phyloP scores from a whole-genome alignment of 2,329 filamentous ascomycete genomes.

The Alternaria tenuissima region DNA sequence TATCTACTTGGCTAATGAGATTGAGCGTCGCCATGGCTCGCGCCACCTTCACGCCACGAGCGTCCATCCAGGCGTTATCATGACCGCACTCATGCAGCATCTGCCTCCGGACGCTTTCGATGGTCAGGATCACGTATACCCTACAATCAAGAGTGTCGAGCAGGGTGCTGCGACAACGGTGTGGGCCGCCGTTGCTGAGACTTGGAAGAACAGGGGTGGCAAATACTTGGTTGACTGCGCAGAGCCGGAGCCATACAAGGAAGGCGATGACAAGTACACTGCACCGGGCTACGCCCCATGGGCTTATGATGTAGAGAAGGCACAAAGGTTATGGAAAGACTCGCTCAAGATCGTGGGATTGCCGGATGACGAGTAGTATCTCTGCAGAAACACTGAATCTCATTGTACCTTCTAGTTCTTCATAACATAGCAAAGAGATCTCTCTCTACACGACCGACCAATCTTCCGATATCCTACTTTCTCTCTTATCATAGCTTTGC shows the following conservation, averaged over 20 bases:
- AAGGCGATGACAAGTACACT: conserved; percentile 21
- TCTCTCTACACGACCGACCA: too few species aligned
- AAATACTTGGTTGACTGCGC: conserved; percentile 54
- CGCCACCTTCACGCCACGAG: conserved; percentile 56
- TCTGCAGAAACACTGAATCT: neutral
- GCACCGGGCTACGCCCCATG: conserved; percentile 32
- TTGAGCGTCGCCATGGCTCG: conserved; percentile 58
- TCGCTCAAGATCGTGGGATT: conserved; percentile 13
- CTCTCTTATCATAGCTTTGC: neutral
- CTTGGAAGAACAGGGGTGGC: conserved; percentile 58
- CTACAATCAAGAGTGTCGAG: conserved; percentile 33
- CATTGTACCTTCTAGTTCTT: too few species aligned
- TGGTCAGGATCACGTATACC: conserved; percentile 8
- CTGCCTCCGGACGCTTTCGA: conserved; percentile 3
- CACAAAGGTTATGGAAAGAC: conserved; percentile 40
- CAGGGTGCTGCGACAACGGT: conserved; percentile 61
- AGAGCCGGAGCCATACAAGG: conserved; percentile 21
- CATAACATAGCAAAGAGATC: too few species aligned
- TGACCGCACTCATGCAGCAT: conserved; percentile 38
- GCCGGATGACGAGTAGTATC: neutral
- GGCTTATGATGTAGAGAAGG: conserved; percentile 39
- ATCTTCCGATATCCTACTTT: too few species aligned
- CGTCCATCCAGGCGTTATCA: conserved; percentile 60
- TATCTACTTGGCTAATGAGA: conserved; percentile 60
- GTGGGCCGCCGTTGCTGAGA: conserved; percentile 54